Evolutionary conservation across 768 basidiomycete genomes (phyloP).

Genomic region (Podaxis sp.): DNA sequence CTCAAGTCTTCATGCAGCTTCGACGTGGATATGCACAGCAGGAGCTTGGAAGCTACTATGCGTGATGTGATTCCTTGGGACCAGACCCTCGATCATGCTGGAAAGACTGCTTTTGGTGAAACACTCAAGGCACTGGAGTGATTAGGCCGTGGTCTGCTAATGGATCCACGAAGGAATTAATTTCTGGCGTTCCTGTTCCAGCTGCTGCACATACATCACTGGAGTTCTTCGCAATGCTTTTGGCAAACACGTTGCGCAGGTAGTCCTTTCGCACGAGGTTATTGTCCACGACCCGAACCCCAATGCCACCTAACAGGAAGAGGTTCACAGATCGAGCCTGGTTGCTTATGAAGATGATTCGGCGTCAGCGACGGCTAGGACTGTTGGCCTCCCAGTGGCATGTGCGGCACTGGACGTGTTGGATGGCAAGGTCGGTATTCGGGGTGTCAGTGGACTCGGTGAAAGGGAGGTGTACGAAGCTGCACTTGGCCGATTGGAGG

Average conservation of each 20-base stretch:
- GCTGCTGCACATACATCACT: slow-evolving; percentile 43
- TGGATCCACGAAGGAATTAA: not conserved
- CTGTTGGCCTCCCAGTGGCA: slow-evolving; percentile 86
- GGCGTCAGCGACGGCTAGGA: slow-evolving; percentile 85
- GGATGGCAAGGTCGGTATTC: slow-evolving; percentile 48
- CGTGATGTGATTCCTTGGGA: not conserved
- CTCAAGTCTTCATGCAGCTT: slow-evolving; percentile 8
- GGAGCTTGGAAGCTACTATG: slow-evolving; percentile 8
- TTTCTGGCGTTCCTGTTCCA: not conserved
- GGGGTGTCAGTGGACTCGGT: slow-evolving; percentile 72
- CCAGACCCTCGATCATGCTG: not conserved
- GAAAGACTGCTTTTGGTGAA: not conserved
- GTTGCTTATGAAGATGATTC: slow-evolving; percentile 49
- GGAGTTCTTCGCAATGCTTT: slow-evolving; percentile 71
- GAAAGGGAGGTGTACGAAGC: slow-evolving; percentile 52
- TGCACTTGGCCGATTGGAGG: slow-evolving; percentile 63
- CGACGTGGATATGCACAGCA: not conserved
- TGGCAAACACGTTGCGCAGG: slow-evolving; percentile 72
- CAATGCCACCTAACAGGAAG: slow-evolving; percentile 24
- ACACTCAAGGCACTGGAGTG: slow-evolving; percentile 5
- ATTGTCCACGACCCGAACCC: slow-evolving; percentile 35
- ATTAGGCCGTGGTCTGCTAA: slow-evolving; percentile 3
- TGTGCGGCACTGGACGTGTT: slow-evolving; percentile 73
- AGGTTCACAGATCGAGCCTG: slow-evolving; percentile 67
- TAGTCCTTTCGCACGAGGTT: slow-evolving; percentile 83